Conservation (phyloP, 2,329 filamentous ascomycete species). For the Xylaria sp. region DNA sequence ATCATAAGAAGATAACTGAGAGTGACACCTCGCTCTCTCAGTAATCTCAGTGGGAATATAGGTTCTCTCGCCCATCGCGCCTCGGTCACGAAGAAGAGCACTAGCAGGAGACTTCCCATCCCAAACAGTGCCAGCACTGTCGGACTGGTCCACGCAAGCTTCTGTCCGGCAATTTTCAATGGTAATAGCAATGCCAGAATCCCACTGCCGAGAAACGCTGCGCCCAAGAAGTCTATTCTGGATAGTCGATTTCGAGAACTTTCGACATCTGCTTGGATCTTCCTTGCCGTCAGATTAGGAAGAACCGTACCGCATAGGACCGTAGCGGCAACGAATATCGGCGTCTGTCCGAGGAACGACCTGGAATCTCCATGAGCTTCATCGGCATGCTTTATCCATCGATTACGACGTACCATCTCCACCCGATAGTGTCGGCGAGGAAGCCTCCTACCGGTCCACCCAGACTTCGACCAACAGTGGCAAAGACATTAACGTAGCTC, state of each 20-base stretch:
- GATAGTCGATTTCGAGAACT: conserved; percentile 43
- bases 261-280: conserved; percentile 13
- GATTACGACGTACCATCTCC: conserved; percentile 58
- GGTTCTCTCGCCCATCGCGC: conserved; percentile 53
- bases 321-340: conserved; percentile 55
- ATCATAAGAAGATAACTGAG: conserved; percentile 55
- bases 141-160: conserved; percentile 44
- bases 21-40: conserved; percentile 55
- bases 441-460: conserved; percentile 62
- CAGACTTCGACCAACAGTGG: conserved; percentile 53
- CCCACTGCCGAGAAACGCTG: conserved; percentile 44
- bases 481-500: conserved; percentile 55
- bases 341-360: conserved; percentile 62
- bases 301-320: conserved; percentile 41
- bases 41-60: conserved; percentile 59
- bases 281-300: conserved; percentile 31
- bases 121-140: conserved; percentile 38
- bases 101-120: conserved; percentile 33
- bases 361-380: conserved; percentile 26
- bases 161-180: conserved; percentile 44
- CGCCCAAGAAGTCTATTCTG: conserved; percentile 63
- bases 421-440: conserved; percentile 64
- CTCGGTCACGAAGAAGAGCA: conserved; percentile 43
- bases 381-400: neutral
- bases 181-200: conserved; percentile 44